Evolutionary conservation across 192 early-diverging fungal genomes (phyloP).

Genomic region (Pilobolus umbonatus): DNA sequence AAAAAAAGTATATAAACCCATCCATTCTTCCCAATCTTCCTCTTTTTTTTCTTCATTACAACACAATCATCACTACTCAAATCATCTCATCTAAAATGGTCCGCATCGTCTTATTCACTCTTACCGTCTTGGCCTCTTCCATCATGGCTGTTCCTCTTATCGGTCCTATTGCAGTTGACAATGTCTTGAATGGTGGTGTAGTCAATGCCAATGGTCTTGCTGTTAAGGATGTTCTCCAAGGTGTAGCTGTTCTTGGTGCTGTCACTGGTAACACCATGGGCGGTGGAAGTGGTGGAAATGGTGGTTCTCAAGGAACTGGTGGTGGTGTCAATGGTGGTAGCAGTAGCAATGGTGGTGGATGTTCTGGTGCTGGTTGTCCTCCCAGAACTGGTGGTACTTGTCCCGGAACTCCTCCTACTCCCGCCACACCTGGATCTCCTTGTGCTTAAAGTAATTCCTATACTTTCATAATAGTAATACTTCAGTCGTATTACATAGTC

Average conservation of each 20-base stretch:
- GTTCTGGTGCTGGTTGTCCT: neutral
- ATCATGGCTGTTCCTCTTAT: neutral
- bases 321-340: neutral
- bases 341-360: neutral
- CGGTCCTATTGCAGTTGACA: neutral
- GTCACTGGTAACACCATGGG: neutral
- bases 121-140: neutral
- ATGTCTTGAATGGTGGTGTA: neutral
- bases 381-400: neutral
- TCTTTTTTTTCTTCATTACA: conserved; percentile 1
- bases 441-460: too few relatives aligned
- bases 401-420: neutral
- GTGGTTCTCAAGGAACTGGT: neutral
- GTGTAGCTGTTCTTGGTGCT: neutral
- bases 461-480: too few relatives aligned
- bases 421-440: too few relatives aligned
- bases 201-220: neutral
- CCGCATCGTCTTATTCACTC: neutral
- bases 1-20: neutral
- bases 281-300: neutral
- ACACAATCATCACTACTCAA: neutral
- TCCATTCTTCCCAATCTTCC: neutral
- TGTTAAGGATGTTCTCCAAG: neutral
- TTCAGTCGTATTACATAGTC: too few relatives aligned
- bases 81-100: neutral